Evolutionary conservation across 2,329 filamentous ascomycete genomes (phyloP), one percentile per base, ranked within the genome.

Genomic region (Ustulina deusta): DNA sequence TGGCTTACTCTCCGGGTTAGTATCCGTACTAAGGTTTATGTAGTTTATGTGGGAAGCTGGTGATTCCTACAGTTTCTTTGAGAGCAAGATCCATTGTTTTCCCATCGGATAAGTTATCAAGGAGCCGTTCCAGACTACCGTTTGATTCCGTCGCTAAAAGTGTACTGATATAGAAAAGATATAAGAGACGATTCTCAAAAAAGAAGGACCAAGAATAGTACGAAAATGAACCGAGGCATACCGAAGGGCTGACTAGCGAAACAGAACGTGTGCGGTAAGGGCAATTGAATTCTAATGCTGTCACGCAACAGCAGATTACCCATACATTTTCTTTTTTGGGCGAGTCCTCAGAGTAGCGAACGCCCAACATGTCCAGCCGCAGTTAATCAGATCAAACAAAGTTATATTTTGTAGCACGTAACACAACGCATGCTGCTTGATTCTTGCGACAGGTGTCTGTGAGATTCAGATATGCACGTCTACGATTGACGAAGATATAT

Each of bases 381-480:
- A 20, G 22, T 29, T 34, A 52, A 52, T 52, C 49, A 52, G 49
- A 36, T 42, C 36, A 42, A 22, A n/a, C 9, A 36, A 36, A 32
- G 10, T 15, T 25, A 55, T 6, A 15, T 15, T 6, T 5, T 44
- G 36, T 42, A 13, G 5, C 20, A 42, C 54, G 25, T 42, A n/a
- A 42, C 36, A 56, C 22, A 22, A 22, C 10, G 15, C 52, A 40
- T 27, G 13, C 25, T 3, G 2, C 17, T 9, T 6, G 6, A 36
- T 27, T 27, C 3, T 15, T 29, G 46, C 11, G 25, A 49, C 25
- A 49, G 3, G 25, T 29, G 25, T 22, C 10, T 25, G 11, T 27
- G 25, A 55, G 34, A 40, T 10, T 42, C 36, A 22, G 20, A 42
- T 56, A 56, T 52, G 29, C 49, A 52, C 49, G 32, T 27, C 15